Percentiles rank a stretch among this genome's conserved stretches.
Conservation (phyloP, 306 rosid species). For the Sicyos baderoa region DNA sequence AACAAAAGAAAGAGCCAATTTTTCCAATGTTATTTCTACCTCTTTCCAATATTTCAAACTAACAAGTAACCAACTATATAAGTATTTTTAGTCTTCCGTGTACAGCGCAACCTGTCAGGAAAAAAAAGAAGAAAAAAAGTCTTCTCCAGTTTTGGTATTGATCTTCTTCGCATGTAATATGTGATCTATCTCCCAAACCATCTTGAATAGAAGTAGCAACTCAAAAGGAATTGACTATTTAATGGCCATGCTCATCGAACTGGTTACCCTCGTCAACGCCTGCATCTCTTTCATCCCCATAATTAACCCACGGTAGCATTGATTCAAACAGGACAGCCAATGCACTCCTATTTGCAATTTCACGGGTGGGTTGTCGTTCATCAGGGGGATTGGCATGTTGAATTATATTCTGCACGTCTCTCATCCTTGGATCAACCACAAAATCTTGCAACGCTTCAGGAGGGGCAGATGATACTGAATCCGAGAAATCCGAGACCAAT, state of each 20-base stretch:
- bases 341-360: slow-evolving; percentile 58
- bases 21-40: neutral
- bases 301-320: slow-evolving; percentile 86
- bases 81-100: neutral
- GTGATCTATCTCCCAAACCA: neutral
- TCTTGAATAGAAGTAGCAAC: neutral
- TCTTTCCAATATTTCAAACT: neutral
- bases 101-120: neutral
- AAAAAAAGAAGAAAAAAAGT: neutral
- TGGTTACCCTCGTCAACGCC: slow-evolving; percentile 36
- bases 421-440: slow-evolving; percentile 55
- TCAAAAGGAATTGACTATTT: neutral
- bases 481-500: slow-evolving; percentile 83
- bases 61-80: neutral
- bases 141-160: neutral
- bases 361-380: slow-evolving; percentile 46
- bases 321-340: slow-evolving; percentile 82
- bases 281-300: slow-evolving; percentile 42
- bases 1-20: neutral
- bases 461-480: slow-evolving; percentile 60
- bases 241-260: slow-evolving; percentile 42
- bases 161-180: neutral
- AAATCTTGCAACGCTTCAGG: slow-evolving; percentile 76
- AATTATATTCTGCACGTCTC: slow-evolving; percentile 46
- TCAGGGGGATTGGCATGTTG: slow-evolving; percentile 43